A percentile compares a stretch with the other conserved stretches of the same genome.
phyloP scores from a whole-genome alignment of 768 basidiomycete species.

The Lactarius deliciosus region DNA sequence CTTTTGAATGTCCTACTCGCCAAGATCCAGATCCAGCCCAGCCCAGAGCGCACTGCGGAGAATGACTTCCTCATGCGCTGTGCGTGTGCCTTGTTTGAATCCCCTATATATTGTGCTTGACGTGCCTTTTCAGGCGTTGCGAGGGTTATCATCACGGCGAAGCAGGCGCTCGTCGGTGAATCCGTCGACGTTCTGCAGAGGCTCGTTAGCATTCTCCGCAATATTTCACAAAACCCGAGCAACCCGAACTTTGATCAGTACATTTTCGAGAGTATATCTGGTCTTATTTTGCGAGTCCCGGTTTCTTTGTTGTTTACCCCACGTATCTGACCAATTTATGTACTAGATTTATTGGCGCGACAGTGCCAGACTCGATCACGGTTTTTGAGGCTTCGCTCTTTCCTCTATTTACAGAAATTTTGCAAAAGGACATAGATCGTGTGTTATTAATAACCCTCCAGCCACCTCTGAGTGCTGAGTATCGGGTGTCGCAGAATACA shows the following conservation, averaged over 20 bases:
- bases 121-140: slow-evolving; percentile 63
- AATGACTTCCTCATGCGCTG: slow-evolving; percentile 99
- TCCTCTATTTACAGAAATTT: slow-evolving; percentile 80
- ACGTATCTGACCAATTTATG: neutral
- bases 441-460: slow-evolving; percentile 32
- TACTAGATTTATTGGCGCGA: slow-evolving; percentile 75
- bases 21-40: slow-evolving; percentile 75
- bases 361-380: slow-evolving; percentile 61
- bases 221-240: slow-evolving; percentile 93
- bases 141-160: slow-evolving; percentile 89
- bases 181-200: slow-evolving; percentile 66
- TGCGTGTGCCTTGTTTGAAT: slow-evolving; percentile 39
- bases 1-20: slow-evolving; percentile 69
- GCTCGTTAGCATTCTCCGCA: slow-evolving; percentile 79
- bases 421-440: slow-evolving; percentile 95
- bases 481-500: slow-evolving; percentile 64
- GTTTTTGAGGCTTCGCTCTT: slow-evolving; percentile 83
- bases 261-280: slow-evolving; percentile 95
- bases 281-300: slow-evolving; percentile 68
- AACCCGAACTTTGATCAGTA: slow-evolving; percentile 98
- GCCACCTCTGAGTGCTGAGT: neutral
- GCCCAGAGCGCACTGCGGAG: slow-evolving; percentile 91
- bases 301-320: neutral
- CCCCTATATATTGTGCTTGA: slow-evolving; percentile 7
- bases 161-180: slow-evolving; percentile 68